Evolutionary conservation across 805 yeast species (phyloP).

Genomic region (Cyberlindnera maritima): DNA sequence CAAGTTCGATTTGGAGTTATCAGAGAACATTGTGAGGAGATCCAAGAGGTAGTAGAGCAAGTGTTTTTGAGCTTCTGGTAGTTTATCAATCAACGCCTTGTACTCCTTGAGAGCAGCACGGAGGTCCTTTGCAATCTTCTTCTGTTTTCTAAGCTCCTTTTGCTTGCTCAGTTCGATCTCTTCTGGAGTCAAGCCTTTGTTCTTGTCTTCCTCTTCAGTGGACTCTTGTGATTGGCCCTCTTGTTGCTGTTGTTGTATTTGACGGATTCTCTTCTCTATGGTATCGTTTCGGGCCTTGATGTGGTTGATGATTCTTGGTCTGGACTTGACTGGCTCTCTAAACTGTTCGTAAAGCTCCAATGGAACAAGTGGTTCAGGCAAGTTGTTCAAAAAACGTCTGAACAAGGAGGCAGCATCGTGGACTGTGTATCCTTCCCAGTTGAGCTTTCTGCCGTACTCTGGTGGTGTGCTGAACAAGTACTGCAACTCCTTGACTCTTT

Average conservation of each 20-base stretch:
- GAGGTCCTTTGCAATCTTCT: slow-evolving; percentile 60
- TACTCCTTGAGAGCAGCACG: slow-evolving; percentile 69
- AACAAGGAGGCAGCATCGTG: slow-evolving; percentile 95
- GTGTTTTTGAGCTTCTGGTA: slow-evolving; percentile 80
- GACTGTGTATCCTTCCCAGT: slow-evolving; percentile 91
- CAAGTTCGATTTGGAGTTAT: slow-evolving; percentile 70
- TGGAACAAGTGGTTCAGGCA: slow-evolving; percentile 93
- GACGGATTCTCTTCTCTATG: slow-evolving; percentile 34
- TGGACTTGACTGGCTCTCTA: slow-evolving; percentile 66
- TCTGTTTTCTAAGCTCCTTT: slow-evolving; percentile 40
- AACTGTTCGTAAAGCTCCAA: slow-evolving; percentile 70
- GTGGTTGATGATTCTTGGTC: slow-evolving; percentile 65
- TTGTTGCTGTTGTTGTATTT: slow-evolving; percentile 23
- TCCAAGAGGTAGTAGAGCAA: slow-evolving; percentile 84
- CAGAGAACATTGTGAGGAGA: slow-evolving; percentile 78
- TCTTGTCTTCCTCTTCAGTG: slow-evolving; percentile 16
- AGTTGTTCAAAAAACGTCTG: slow-evolving; percentile 78
- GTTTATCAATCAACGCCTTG: slow-evolving; percentile 59
- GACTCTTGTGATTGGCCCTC: slow-evolving; percentile 4
- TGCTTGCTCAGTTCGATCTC: slow-evolving; percentile 30
- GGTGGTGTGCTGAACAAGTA: slow-evolving; percentile 84
- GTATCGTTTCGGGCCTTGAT: slow-evolving; percentile 55
- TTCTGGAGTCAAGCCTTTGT: slow-evolving; percentile 18
- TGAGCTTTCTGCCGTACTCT: slow-evolving; percentile 76
- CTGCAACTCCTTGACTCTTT: slow-evolving; percentile 84